Base-by-base conservation (phyloP, 768 basidiomycete species). In the Boletus sp. region DNA sequence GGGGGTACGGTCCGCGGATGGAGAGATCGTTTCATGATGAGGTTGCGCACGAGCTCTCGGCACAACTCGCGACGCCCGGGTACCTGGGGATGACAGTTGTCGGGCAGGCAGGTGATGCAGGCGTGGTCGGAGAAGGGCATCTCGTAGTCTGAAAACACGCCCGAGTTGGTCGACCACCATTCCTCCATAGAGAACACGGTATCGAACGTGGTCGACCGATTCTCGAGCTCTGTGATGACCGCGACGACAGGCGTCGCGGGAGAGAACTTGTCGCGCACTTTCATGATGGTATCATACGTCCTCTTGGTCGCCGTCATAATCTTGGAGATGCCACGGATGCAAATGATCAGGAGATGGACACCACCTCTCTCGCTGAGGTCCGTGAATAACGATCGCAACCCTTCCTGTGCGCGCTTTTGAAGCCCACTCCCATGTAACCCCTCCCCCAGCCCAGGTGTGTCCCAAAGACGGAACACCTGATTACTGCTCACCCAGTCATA, bases 91-190 rank as follows among this genome's bases (percentile, higher is more conserved):
- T 60, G 8, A 1, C 54, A 47, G 28, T 65, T 59, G 55, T 67
- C 66, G 7, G 42, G 9, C 39, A 68, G 54, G n/a, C 66, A 57
- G 40, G 66, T 67, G 41, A 67, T 60, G 51, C 66, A 67, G 7
- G 66, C 66, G 24, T 67, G 66, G 12, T 39, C 60, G 29, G 49
- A 0, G 5, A 67, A 67, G 3, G 35, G 12, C 66, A 65, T 60
- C 17, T 12, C 15, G 14, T 46, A n/a, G 3, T 50, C 52, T 3
- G 53, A 60, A 11, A 67, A 11, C 32, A 28, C 36, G 24, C 28
- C 51, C 1, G 42, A n/a, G 41, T 67, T 68, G 47, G 45, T 46
- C 36, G 50, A 2, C 66, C 66, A 67, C 66, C 66, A 67, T 35
- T 45, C 28, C 10, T 68, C 59, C 66, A 67, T 67, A 53, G 32